Percentiles rank a stretch among this genome's conserved stretches.
phyloP scores from a whole-genome alignment of 192 early-diverging fungal species.

The Mortierella alpina region DNA sequence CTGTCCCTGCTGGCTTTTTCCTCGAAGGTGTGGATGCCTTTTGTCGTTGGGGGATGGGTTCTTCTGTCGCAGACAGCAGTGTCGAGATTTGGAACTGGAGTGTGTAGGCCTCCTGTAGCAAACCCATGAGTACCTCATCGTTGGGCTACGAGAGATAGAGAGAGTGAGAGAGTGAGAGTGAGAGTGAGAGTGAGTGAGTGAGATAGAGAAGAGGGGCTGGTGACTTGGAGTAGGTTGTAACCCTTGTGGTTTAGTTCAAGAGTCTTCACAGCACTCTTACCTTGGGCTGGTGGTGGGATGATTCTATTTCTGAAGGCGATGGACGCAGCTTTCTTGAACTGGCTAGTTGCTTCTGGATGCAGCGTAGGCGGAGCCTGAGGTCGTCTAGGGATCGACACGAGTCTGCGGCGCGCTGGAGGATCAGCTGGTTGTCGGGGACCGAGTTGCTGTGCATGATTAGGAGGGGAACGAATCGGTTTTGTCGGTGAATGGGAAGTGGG shows the following conservation, averaged over 20 bases:
- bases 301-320: neutral
- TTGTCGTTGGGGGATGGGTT: slow-evolving; percentile 42
- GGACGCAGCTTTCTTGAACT: neutral
- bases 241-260: neutral
- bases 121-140: slow-evolving; percentile 8
- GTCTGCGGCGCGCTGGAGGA: slow-evolving; percentile 39
- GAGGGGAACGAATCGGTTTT: neutral
- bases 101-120: slow-evolving; percentile 39
- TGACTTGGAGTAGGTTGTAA: neutral
- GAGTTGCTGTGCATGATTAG: neutral
- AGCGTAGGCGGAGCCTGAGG: slow-evolving; percentile 20
- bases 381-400: slow-evolving; percentile 36
- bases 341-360: slow-evolving; percentile 33
- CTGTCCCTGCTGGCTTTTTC: neutral
- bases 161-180: too few relatives aligned
- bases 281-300: neutral
- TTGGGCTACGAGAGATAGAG: slow-evolving; percentile 5
- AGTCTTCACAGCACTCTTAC: neutral
- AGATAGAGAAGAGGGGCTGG: neutral
- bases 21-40: neutral
- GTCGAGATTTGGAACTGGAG: slow-evolving; percentile 49
- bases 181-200: too few relatives aligned
- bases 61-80: slow-evolving; percentile 37
- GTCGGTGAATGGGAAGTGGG: too few relatives aligned
- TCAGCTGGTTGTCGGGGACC: slow-evolving; percentile 29